Base-by-base conservation (phyloP, 306 rosid species). In the Castanea mollissima region DNA sequence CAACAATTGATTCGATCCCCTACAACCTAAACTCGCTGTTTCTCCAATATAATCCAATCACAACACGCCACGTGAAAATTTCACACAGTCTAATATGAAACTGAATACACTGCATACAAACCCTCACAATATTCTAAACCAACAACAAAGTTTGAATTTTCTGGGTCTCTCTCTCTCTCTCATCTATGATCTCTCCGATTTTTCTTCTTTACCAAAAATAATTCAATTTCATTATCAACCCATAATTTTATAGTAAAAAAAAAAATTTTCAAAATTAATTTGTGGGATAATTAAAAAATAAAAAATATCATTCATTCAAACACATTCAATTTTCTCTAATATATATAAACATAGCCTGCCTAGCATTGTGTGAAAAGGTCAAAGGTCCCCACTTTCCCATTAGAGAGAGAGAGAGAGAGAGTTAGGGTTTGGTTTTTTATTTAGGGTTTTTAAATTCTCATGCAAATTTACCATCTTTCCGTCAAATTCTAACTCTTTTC, bases 401-500 rank as follows among this genome's bases (percentile, higher is more conserved):
- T 49, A 49, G 54, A 49, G 54, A 44, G 51, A 44, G 49, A 32
- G 35, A 6, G 11, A 44, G 3, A 44, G 16, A 49, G 54, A 49
- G 54, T 34, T 32, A 2, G 71, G 35, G 14, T 32, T 68, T 35
- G 9, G 18, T 67, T 34, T 34, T 67, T 44, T 31, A 1, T 31
- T 16, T 32, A 7, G 51, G 52, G 9, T 27, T 10, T 56, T 44
- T 13, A 9, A 6, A 60, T 34, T 38, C 70, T 72, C 56, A 68
- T 86, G 79, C 87, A 13, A 77, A 12, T 68, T 82, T 59, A 3
- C 82, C 65, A 54, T 81, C 13, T 78, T 69, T 72, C 58, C 51
- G 56, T 51, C 79, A 35, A 76, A 78, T 68, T 63, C 38, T 84
- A 57, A 80, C 80, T 59, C 74, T 65, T 56, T 55, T 10, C 19